Conservation (phyloP, 108 stramenopile species). For the Schizochytrium sp. region DNA sequence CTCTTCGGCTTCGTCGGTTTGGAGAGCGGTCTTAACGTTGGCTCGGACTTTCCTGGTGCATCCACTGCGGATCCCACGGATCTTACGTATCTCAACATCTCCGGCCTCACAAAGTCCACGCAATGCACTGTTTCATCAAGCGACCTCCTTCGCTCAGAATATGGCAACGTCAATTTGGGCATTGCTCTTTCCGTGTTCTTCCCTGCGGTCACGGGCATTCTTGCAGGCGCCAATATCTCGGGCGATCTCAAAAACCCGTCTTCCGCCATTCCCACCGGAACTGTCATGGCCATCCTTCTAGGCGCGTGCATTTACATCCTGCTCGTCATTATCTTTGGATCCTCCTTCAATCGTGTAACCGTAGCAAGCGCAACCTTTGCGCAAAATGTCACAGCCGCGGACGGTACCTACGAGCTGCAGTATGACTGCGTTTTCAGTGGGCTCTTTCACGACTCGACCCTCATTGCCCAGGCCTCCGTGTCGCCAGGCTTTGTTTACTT, state of each 20-base stretch:
- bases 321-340: slow-evolving; percentile 53
- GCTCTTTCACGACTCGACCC: background rate
- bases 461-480: slow-evolving; percentile 44
- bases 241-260: slow-evolving; percentile 54
- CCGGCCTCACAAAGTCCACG: background rate
- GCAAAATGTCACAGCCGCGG: background rate
- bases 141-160: background rate
- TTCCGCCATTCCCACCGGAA: slow-evolving; percentile 56
- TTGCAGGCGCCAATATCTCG: slow-evolving; percentile 54
- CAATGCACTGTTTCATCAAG: background rate
- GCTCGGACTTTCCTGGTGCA: background rate
- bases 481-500: slow-evolving; percentile 56
- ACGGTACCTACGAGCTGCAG: background rate
- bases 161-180: background rate
- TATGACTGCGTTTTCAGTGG: slow-evolving; percentile 50
- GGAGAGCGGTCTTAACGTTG: background rate
- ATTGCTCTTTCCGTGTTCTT: slow-evolving; percentile 55
- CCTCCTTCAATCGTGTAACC: slow-evolving; percentile 43
- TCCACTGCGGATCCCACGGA: background rate
- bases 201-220: slow-evolving; percentile 63
- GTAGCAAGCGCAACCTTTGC: slow-evolving; percentile 19
- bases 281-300: slow-evolving; percentile 31
- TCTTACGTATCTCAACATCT: background rate
- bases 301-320: slow-evolving; percentile 38
- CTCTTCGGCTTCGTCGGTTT: background rate